A percentile compares a stretch with the other conserved stretches of the same genome.
These are phyloP conservation scores for Talaromyces pinophilus DNA, from an alignment of 2,329 filamentous ascomycete genomes.

Conservation along the genomic window DNA sequence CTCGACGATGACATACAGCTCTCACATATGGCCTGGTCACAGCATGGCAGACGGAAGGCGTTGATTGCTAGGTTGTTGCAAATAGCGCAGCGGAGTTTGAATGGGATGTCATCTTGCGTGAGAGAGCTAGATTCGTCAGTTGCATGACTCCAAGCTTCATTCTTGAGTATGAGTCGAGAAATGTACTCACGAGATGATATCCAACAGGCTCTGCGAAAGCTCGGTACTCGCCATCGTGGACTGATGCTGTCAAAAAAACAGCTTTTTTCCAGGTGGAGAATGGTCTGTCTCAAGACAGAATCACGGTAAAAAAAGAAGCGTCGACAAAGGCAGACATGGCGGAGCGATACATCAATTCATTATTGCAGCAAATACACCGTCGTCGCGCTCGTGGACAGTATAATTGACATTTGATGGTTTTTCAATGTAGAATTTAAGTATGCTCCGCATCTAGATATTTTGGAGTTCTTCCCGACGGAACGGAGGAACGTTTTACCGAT, in stretches of 20 bases:
- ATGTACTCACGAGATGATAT: slow-evolving; percentile 43
- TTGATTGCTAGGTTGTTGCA: slow-evolving; percentile 91
- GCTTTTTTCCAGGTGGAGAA: background rate
- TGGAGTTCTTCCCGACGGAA: background rate
- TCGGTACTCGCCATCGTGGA: slow-evolving; percentile 42
- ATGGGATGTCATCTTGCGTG: slow-evolving; percentile 82
- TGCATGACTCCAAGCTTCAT: background rate
- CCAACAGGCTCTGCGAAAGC: slow-evolving; percentile 44
- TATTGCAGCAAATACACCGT: background rate
- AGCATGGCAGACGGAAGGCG: slow-evolving; percentile 88
- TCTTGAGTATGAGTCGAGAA: background rate
- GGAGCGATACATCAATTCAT: background rate
- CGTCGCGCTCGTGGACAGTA: background rate
- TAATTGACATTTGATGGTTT: background rate
- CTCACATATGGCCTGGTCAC: slow-evolving; percentile 92
- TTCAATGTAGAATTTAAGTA: background rate
- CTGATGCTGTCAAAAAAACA: background rate
- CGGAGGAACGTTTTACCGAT: slow-evolving; percentile 1
- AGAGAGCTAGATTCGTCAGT: slow-evolving; percentile 61
- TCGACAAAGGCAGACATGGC: slow-evolving; percentile 13
- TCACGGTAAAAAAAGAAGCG: background rate
- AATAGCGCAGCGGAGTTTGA: slow-evolving; percentile 90
- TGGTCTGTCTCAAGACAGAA: slow-evolving; percentile 2
- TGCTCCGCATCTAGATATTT: slow-evolving; percentile 4
- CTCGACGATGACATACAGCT: slow-evolving; percentile 62